Base-by-base conservation (phyloP, 1,139 yeast species). In the Blastobotrys aristatus region DNA sequence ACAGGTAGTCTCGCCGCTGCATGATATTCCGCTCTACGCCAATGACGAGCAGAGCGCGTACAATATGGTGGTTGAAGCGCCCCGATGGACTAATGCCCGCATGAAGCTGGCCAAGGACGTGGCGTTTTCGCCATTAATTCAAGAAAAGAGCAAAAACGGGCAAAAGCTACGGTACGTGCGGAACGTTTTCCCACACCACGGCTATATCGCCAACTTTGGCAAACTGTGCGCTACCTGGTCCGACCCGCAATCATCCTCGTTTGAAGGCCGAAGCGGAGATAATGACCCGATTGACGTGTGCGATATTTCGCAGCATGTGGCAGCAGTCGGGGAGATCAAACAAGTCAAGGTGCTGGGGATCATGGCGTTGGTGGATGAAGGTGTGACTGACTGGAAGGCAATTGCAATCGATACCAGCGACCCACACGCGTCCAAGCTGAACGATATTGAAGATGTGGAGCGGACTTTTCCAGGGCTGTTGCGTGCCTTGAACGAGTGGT, bases 201-300 rank as follows among this genome's bases (percentile, higher is more conserved):
- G 98, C 24, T 90, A 90, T 71, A 88, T 92, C 54, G 95, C 87
- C 71, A 90, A 90, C 71, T 90, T 90, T 66, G 97, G 98, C 54
- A 97, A 97, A n/a, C 77, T 92, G 68, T 97, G 98, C 42, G 97
- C 90, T 72, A 92, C 98, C 24, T 92, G 97, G 97, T 98, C 92
- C 63, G 82, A 80, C 59, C 82, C 83, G 31, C 71, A 74, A 51
- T 61, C 64, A 39, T 73, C 73, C 54, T 69, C 70, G 36, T 77
- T 71, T 49, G 72, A 77, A 40, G 71, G 71, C 43, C 77, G 82
- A 51, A 77, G 74, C 61, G 98, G 98, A 56, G 98, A 92, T 70
- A 86, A 89, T 63, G 98, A 92, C 70, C 98, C 98, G 20, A 74
- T 92, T 58, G 98, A 92, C 68, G 94, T 92, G 48, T 85, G 97